These are phyloP conservation scores for Marsdenia floribunda DNA, from an alignment of 257 asterid genomes.

Conservation along the genomic window DNA sequence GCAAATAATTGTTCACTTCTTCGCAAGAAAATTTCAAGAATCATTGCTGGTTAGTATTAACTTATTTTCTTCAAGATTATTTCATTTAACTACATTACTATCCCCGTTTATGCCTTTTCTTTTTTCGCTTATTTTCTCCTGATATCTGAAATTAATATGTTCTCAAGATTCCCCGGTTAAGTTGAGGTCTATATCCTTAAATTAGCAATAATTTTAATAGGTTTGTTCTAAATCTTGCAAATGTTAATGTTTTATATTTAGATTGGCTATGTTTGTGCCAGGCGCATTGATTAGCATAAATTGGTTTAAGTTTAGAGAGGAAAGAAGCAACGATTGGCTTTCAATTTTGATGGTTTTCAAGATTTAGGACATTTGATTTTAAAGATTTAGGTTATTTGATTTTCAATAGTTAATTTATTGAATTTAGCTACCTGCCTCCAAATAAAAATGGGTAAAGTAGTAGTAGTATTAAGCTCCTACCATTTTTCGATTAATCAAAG, in stretches of 20 bases:
- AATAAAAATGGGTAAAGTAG: not conserved
- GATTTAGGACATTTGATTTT: not conserved
- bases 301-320: not conserved
- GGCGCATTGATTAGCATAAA: not conserved
- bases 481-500: not conserved
- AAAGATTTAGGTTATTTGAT: not conserved
- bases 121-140: not conserved
- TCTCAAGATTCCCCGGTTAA: not conserved
- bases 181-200: not conserved
- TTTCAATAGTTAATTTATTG: not conserved
- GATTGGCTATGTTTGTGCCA: not conserved
- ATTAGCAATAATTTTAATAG: not conserved
- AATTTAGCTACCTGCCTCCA: not conserved
- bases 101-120: too few relatives aligned
- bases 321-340: not conserved
- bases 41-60: too few relatives aligned
- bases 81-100: too few relatives aligned
- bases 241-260: not conserved
- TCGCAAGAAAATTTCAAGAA: too few relatives aligned
- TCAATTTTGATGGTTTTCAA: conserved; percentile 1
- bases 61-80: too few relatives aligned
- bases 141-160: not conserved
- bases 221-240: not conserved
- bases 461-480: not conserved
- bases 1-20: too few relatives aligned